phyloP scores from a whole-genome alignment of 495 filamentous ascomycete genomes.

The Podospora didyma region DNA sequence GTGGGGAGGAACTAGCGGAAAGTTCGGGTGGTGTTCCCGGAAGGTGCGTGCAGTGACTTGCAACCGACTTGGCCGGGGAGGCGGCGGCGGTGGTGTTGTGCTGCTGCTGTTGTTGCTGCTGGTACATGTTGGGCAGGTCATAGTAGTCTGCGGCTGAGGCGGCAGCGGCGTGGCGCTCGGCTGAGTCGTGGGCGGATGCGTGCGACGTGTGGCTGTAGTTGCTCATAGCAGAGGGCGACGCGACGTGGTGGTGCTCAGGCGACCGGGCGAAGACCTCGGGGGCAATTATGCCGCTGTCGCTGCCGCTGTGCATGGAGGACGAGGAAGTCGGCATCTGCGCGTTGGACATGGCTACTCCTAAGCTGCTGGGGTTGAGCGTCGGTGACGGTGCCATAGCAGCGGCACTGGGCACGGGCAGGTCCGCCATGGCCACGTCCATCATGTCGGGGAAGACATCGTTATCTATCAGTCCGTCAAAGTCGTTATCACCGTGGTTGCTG shows the following conservation, averaged over 20 bases:
- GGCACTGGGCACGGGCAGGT: constrained; percentile 9
- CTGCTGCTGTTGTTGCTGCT: background rate
- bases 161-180: no score
- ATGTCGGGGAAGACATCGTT: constrained; percentile 41
- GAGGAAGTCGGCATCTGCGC: constrained; percentile 36
- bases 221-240: constrained; percentile 33
- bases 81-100: constrained; percentile 16
- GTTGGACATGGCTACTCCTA: constrained; percentile 25
- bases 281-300: constrained; percentile 11
- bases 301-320: background rate
- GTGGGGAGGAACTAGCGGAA: constrained; percentile 42
- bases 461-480: constrained; percentile 36
- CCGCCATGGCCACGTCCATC: constrained; percentile 40
- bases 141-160: constrained; percentile 11
- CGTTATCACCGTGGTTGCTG: constrained; percentile 21
- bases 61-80: constrained; percentile 45
- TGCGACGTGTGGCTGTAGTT: constrained; percentile 25
- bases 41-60: constrained; percentile 25
- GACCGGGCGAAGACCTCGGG: constrained; percentile 31
- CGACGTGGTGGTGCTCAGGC: constrained; percentile 11
- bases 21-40: constrained; percentile 29
- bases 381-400: background rate
- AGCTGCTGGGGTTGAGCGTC: constrained; percentile 37
- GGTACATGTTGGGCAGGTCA: constrained; percentile 17
- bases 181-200: constrained; percentile 8